Conservation (phyloP, 192 early-diverging fungal genomes). For the Coemansia sp. region DNA sequence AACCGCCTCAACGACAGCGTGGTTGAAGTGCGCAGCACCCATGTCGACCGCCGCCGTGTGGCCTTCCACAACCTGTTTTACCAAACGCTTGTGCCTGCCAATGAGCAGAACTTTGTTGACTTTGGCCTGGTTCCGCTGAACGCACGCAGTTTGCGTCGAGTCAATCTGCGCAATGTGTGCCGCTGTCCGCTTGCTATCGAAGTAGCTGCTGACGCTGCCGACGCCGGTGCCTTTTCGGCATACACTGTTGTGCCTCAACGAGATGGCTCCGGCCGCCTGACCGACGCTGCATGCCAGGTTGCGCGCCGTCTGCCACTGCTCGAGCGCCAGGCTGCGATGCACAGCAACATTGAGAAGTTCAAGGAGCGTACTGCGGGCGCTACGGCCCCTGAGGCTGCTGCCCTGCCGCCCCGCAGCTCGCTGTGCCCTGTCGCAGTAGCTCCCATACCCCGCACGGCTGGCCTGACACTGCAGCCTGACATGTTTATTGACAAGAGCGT, state of each 20-base stretch:
- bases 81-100: constrained; percentile 72
- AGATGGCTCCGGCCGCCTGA: constrained; percentile 45
- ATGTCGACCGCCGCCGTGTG: constrained; percentile 95
- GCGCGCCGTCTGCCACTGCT: constrained; percentile 37
- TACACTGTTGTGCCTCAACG: background rate
- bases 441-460: background rate
- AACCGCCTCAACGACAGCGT: constrained; percentile 88
- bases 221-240: background rate
- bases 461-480: constrained; percentile 15
- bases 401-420: constrained; percentile 2
- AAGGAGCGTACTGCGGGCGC: constrained; percentile 22
- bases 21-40: constrained; percentile 87
- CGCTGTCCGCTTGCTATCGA: constrained; percentile 33
- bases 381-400: background rate
- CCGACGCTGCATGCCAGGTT: constrained; percentile 24
- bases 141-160: constrained; percentile 69
- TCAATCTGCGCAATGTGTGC: constrained; percentile 85
- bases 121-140: constrained; percentile 89
- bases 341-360: constrained; percentile 37
- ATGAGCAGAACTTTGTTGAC: constrained; percentile 90
- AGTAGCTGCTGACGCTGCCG: constrained; percentile 42
- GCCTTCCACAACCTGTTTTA: constrained; percentile 98
- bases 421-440: background rate
- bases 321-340: constrained; percentile 50
- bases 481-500: constrained; percentile 43